These are phyloP conservation scores for Mediolabrus comicus DNA, from an alignment of 108 stramenopile species.

Conservation along the genomic window DNA sequence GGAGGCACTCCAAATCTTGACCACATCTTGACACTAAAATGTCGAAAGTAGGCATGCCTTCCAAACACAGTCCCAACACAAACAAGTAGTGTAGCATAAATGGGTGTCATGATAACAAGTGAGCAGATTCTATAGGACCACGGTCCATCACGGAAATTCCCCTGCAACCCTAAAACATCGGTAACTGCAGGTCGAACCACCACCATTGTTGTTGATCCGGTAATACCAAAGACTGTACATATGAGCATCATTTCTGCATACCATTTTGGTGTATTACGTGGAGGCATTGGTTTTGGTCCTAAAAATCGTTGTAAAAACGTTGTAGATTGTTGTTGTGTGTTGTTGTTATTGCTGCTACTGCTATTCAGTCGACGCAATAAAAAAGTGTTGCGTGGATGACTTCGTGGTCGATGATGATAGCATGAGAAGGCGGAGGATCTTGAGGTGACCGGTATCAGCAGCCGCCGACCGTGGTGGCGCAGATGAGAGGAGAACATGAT, in stretches of 20 bases:
- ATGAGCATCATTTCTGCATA: constrained; percentile 79
- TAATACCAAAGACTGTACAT: constrained; percentile 86
- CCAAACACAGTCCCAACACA: constrained; percentile 82
- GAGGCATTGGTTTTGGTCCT: constrained; percentile 77
- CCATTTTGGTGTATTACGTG: constrained; percentile 63
- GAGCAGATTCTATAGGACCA: constrained; percentile 83
- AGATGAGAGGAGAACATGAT: not conserved
- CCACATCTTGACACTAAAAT: constrained; percentile 90
- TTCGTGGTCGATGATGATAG: not conserved
- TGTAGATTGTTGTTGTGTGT: constrained; percentile 3
- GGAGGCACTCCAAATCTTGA: constrained; percentile 85
- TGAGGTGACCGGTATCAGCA: not conserved
- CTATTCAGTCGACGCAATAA: not conserved
- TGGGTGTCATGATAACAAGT: constrained; percentile 84
- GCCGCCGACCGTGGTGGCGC: not conserved
- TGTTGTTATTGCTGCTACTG: not conserved
- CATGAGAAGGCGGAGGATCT: not conserved
- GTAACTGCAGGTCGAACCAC: constrained; percentile 80
- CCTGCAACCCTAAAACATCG: constrained; percentile 69
- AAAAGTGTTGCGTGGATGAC: no score
- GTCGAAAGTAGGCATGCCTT: constrained; percentile 81
- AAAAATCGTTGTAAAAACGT: constrained; percentile 55
- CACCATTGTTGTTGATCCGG: constrained; percentile 85
- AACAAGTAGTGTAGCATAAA: constrained; percentile 75
- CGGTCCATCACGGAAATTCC: constrained; percentile 80